Evolutionary conservation across 495 filamentous ascomycete species (phyloP), one percentile per base, ranked within the genome.

Genomic region (Hypoxylon subgilvum): DNA sequence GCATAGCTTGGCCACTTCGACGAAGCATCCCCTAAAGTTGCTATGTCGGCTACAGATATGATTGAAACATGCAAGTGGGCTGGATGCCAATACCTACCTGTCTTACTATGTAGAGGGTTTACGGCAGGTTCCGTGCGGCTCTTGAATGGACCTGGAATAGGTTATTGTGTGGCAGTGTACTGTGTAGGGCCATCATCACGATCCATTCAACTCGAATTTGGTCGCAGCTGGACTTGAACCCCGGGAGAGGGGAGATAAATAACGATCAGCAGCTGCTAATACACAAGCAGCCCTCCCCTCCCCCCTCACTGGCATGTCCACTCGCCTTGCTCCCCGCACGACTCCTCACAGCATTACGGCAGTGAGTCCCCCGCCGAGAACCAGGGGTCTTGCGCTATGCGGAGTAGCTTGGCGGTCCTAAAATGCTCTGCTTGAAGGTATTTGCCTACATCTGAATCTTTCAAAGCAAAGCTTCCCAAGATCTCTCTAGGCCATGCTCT

Each of bases 1-100:
- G 72, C 70, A 13, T 66, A 70, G 8, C 64, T 75, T 6, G 74
- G 74, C 6, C 74, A 74, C 39, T 77, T 75, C 57, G 68, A 72
- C 19, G 68, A 71, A 28, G 73, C 73, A 2, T 77, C 69, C 43
- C 10, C 48, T 55, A 35, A 63, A 54, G 36, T 75, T 75, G 5
- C 27, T 30, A 30, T 39, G 59, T 72, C 52, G 59, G 23, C 8
- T 43, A 56, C 13, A 7, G 9, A n/a, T n/a, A n/a, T n/a, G n/a
- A n/a, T n/a, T n/a, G n/a, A n/a, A n/a, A n/a, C n/a, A n/a, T n/a
- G n/a, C n/a, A n/a, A n/a, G n/a, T n/a, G n/a, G n/a, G n/a, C n/a
- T n/a, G n/a, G n/a, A n/a, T n/a, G n/a, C n/a, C n/a, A n/a, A n/a
- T n/a, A n/a, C n/a, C n/a, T n/a, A n/a, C n/a, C n/a, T n/a, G n/a